Evolutionary conservation across 176 grass and related monocot genomes (phyloP).

Genomic region (Microstegium vimineum): DNA sequence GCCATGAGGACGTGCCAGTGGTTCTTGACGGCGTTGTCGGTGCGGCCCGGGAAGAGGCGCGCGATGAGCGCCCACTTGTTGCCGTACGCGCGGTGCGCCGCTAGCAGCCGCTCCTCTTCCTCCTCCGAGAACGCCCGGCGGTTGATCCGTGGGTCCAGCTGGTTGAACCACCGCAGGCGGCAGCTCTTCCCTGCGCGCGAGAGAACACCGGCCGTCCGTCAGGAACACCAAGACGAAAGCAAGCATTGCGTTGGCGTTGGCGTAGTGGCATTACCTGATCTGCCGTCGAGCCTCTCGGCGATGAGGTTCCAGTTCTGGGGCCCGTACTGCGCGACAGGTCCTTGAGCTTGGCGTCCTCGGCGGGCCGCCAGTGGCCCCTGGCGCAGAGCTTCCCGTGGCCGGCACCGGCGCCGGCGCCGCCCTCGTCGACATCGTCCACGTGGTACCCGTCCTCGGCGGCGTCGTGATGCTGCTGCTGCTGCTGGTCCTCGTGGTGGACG

Average conservation of each 20-base stretch:
- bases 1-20: conserved; percentile 97
- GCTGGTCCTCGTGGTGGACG: not conserved
- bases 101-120: conserved; percentile 76
- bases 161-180: conserved; percentile 91
- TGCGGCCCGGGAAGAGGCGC: conserved; percentile 74
- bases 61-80: conserved; percentile 96
- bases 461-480: not conserved
- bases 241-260: not conserved
- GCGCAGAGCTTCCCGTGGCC: conserved; percentile 51
- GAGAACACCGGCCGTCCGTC: not conserved
- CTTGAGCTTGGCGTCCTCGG: conserved; percentile 76
- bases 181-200: conserved; percentile 86
- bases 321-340: conserved; percentile 64
- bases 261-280: conserved; percentile 53
- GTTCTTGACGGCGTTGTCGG: conserved; percentile 96
- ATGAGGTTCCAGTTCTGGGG: conserved; percentile 96
- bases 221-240: not conserved
- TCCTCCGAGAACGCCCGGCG: conserved; percentile 61
- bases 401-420: not conserved
- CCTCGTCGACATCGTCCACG: conserved; percentile 33
- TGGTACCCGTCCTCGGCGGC: conserved; percentile 8
- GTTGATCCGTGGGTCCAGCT: conserved; percentile 88
- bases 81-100: conserved; percentile 70
- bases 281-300: conserved; percentile 77
- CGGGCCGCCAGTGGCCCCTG: conserved; percentile 73